A percentile compares a stretch with the other conserved stretches of the same genome.
phyloP scores from a whole-genome alignment of 2,329 filamentous ascomycete species.

The Reticulascus tulasneorum region DNA sequence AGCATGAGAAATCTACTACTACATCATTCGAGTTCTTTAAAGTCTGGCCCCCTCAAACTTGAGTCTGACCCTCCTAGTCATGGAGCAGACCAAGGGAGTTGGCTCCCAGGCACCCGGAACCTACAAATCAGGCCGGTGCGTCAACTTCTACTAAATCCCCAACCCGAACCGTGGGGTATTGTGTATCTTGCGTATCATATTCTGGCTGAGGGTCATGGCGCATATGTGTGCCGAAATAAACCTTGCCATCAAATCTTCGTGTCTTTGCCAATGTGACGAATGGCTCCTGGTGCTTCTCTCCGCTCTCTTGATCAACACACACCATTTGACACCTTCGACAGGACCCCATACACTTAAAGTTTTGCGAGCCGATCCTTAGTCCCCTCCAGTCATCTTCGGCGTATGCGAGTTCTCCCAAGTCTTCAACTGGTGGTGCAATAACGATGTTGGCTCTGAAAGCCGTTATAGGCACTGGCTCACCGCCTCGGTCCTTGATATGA shows the following conservation, averaged over 20 bases:
- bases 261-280: constrained; percentile 87
- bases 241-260: constrained; percentile 74
- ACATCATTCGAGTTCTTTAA: too few species aligned
- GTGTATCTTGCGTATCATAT: constrained; percentile 16
- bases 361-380: constrained; percentile 60
- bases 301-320: constrained; percentile 83
- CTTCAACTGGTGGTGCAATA: constrained; percentile 43
- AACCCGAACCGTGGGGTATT: constrained; percentile 40
- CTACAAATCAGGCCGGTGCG: not conserved
- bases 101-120: too few species aligned
- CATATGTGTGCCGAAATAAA: constrained; percentile 87
- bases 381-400: constrained; percentile 74
- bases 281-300: constrained; percentile 74
- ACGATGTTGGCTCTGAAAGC: constrained; percentile 90
- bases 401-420: constrained; percentile 55
- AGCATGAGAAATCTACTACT: too few species aligned
- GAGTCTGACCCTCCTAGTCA: too few species aligned
- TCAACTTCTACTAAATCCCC: constrained; percentile 40
- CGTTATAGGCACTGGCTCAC: constrained; percentile 63
- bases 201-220: constrained; percentile 33
- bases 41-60: too few species aligned
- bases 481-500: constrained; percentile 59
- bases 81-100: too few species aligned
- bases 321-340: constrained; percentile 96
- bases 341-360: constrained; percentile 71